A percentile compares a stretch with the other conserved stretches of the same genome.
Evolutionary conservation across 2,329 filamentous ascomycete species (phyloP).

Genomic region (Colletotrichum endophyticum): DNA sequence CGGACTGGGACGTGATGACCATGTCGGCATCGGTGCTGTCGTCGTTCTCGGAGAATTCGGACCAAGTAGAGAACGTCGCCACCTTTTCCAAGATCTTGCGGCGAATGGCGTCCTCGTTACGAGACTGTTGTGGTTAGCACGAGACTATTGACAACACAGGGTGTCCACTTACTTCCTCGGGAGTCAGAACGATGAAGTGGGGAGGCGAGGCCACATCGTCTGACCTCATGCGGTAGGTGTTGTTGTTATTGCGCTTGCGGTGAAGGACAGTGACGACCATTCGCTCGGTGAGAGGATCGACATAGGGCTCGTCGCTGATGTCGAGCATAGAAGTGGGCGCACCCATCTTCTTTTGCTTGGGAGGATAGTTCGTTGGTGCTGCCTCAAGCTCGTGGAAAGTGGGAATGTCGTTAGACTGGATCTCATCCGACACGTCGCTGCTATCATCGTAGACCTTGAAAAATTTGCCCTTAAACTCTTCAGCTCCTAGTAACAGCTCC

Average conservation of each 20-base stretch:
- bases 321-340: slow-evolving; percentile 54
- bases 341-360: slow-evolving; percentile 48
- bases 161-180: slow-evolving; percentile 65
- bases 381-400: slow-evolving; percentile 80
- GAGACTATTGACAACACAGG: slow-evolving; percentile 25
- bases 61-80: slow-evolving; percentile 75
- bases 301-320: slow-evolving; percentile 41
- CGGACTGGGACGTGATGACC: slow-evolving; percentile 67
- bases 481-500: slow-evolving; percentile 76
- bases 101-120: slow-evolving; percentile 71
- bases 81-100: slow-evolving; percentile 81
- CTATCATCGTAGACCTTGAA: slow-evolving; percentile 84
- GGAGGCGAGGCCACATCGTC: slow-evolving; percentile 48
- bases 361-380: slow-evolving; percentile 78
- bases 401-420: slow-evolving; percentile 68
- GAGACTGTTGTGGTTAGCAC: slow-evolving; percentile 39
- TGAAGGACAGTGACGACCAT: slow-evolving; percentile 77
- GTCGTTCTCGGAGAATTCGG: slow-evolving; percentile 50
- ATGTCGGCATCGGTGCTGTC: slow-evolving; percentile 71
- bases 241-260: slow-evolving; percentile 36
- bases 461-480: slow-evolving; percentile 83
- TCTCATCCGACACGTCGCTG: slow-evolving; percentile 72
- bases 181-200: slow-evolving; percentile 77
- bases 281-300: slow-evolving; percentile 64
- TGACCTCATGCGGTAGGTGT: neutral